Evolutionary conservation across 345 rosid genomes (phyloP), one percentile per base, ranked within the genome.

Genomic region (Luvunga scandens): DNA sequence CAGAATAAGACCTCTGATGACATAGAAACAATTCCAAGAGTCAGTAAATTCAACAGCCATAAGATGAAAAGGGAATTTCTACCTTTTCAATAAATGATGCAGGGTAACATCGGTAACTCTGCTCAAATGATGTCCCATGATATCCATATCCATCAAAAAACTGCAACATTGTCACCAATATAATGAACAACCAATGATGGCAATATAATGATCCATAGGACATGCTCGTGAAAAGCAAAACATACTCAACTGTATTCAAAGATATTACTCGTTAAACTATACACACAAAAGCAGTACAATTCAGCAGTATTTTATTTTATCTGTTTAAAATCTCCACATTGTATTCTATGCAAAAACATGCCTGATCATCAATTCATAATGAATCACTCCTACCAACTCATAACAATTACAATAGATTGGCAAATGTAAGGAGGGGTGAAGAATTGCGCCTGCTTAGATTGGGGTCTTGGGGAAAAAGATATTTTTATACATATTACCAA

Each of bases 1-100:
- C 56, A 45, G 2, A 45, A 13, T 69, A 25, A 2, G 10, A 7
- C 33, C n/a, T 12, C 6, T 39, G 19, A 70, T 36, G 25, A 48
- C 60, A 45, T 10, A 24, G 22, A 27, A 69, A 69, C 59, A 69
- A 69, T 69, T 45, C 22, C 31, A 69, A 24, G 33, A 59, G 66
- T 24, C 73, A 28, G 45, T 53, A 50, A 80, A 39, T 30, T 38
- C 8, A 42, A 78, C 6, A 4, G 24, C 61, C 9, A 61, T 22
- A 55, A 78, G 33, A 48, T 45, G 66, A 53, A 27, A 12, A 62
- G 14, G 55, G 50, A 56, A 62, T 24, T 62, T 75, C 31, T 27
- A 95, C 99, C 99, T 96, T 96, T 79, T 96, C 99, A 71, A 96
- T 96, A 84, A 96, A 96, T 55, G 99, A 96, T 66, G 98, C 97